phyloP scores from a whole-genome alignment of 2,329 filamentous ascomycete genomes.

The Colletotrichum karsti region DNA sequence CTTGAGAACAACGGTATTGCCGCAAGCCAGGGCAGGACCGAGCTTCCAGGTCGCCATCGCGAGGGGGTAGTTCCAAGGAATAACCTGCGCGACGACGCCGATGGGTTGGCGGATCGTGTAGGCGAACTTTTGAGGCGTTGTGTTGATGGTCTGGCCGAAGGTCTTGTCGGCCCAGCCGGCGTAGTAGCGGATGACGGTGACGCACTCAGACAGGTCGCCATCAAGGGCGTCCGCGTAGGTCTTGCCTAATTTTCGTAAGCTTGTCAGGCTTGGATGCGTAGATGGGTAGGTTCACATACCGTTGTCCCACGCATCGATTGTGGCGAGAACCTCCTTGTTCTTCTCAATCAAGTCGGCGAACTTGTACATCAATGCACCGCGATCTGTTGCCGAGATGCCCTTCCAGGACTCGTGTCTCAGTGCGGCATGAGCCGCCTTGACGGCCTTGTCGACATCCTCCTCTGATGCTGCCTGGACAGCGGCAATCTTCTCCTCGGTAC shows the following conservation, averaged over 20 bases:
- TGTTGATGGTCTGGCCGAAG: conserved; percentile 80
- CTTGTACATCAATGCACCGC: conserved; percentile 75
- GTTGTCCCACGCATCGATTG: conserved; percentile 79
- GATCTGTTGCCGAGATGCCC: conserved; percentile 70
- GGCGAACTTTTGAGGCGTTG: conserved; percentile 72
- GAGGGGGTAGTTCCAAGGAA: conserved; percentile 78
- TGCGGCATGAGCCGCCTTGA: conserved; percentile 72
- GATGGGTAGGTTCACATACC: neutral
- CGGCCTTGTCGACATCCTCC: conserved; percentile 73
- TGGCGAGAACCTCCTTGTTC: conserved; percentile 59
- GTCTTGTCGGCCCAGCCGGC: conserved; percentile 84
- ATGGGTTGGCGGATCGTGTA: conserved; percentile 80
- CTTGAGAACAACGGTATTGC: conserved; percentile 72
- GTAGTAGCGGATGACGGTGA: conserved; percentile 72
- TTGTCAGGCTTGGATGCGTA: neutral
- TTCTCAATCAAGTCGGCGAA: conserved; percentile 76
- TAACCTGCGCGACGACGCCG: conserved; percentile 79
- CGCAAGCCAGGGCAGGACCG: conserved; percentile 73
- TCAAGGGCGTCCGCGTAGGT: conserved; percentile 71
- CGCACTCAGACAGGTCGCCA: conserved; percentile 66
- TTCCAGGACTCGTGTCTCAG: conserved; percentile 76
- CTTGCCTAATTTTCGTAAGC: conserved; percentile 54
- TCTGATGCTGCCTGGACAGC: conserved; percentile 72
- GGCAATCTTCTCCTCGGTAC: conserved; percentile 51
- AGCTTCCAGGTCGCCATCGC: conserved; percentile 71